Conservation (phyloP, 208 protist species). For the Wallacemonas sp. region DNA sequence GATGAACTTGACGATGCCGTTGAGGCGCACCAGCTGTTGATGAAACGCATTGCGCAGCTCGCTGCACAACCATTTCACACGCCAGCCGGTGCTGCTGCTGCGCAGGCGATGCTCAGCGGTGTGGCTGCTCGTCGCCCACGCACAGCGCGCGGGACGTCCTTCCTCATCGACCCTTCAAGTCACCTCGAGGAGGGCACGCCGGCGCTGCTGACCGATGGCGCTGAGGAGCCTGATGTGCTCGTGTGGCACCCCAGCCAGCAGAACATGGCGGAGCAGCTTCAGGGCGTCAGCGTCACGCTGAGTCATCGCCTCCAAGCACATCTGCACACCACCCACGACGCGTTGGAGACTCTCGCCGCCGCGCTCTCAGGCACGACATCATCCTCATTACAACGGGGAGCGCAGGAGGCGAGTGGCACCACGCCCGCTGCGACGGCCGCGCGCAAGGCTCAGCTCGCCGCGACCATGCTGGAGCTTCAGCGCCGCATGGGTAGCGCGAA, state of each 20-base stretch:
- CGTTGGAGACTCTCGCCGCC: slow-evolving; percentile 32
- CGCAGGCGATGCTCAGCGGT: too few relatives aligned
- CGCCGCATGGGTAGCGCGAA: slow-evolving; percentile 43
- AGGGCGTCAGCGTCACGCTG: slow-evolving; percentile 38
- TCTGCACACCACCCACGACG: slow-evolving; percentile 34
- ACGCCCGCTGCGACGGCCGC: slow-evolving; percentile 21
- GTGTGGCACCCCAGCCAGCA: slow-evolving; percentile 17
- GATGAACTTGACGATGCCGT: slow-evolving; percentile 26
- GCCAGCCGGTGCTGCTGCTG: background rate
- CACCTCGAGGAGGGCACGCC: background rate
- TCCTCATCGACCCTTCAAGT: background rate
- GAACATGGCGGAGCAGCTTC: slow-evolving; percentile 35
- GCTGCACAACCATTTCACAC: background rate
- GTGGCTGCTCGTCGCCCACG: background rate
- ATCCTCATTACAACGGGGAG: too few relatives aligned
- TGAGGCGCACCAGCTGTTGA: slow-evolving; percentile 26
- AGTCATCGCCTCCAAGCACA: slow-evolving; percentile 50
- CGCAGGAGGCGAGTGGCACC: too few relatives aligned
- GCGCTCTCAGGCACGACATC: slow-evolving; percentile 16
- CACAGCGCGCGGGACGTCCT: background rate
- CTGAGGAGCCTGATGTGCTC: background rate
- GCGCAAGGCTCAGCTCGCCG: slow-evolving; percentile 35
- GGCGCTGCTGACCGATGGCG: background rate
- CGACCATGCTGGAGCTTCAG: slow-evolving; percentile 53
- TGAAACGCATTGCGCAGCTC: slow-evolving; percentile 23